phyloP scores from a whole-genome alignment of 345 rosid species.

The Euclidium syriacum region DNA sequence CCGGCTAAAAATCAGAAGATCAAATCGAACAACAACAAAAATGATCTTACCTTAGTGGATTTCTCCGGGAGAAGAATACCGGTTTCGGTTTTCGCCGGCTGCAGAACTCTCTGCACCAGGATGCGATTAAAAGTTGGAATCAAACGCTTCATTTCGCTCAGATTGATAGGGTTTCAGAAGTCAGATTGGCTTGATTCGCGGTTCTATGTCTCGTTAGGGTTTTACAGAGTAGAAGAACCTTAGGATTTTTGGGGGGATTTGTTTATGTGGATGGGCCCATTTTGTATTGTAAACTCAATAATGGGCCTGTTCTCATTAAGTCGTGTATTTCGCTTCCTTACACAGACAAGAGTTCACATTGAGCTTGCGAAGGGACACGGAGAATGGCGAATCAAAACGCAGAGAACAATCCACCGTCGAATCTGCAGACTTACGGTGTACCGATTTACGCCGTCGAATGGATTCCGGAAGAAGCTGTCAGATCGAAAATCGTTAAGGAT shows the following conservation, averaged over 20 bases:
- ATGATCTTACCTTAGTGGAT: slow-evolving; percentile 12
- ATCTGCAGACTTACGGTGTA: slow-evolving; percentile 64
- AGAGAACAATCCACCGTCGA: slow-evolving; percentile 18
- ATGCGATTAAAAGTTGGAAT: slow-evolving; percentile 54
- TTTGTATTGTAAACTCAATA: background rate
- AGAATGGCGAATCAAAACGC: slow-evolving; percentile 19
- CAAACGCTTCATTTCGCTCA: slow-evolving; percentile 38
- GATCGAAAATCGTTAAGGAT: slow-evolving; percentile 32
- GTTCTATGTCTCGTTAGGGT: background rate
- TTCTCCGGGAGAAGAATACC: slow-evolving; percentile 68
- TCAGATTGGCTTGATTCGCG: no score
- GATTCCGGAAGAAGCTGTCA: slow-evolving; percentile 46
- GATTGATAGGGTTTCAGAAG: background rate
- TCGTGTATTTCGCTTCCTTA: background rate
- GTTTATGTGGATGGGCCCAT: background rate
- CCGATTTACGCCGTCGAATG: slow-evolving; percentile 76
- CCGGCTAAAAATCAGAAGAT: background rate
- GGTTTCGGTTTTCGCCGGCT: slow-evolving; percentile 53
- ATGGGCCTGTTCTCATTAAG: slow-evolving; percentile 8
- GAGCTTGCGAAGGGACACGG: background rate
- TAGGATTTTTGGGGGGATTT: no score
- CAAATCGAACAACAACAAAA: background rate
- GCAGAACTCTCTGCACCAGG: slow-evolving; percentile 56
- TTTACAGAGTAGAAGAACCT: no score
- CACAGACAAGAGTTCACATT: background rate